Evolutionary conservation across 495 filamentous ascomycete species (phyloP).

Genomic region (Penicillium dipodomyicola): DNA sequence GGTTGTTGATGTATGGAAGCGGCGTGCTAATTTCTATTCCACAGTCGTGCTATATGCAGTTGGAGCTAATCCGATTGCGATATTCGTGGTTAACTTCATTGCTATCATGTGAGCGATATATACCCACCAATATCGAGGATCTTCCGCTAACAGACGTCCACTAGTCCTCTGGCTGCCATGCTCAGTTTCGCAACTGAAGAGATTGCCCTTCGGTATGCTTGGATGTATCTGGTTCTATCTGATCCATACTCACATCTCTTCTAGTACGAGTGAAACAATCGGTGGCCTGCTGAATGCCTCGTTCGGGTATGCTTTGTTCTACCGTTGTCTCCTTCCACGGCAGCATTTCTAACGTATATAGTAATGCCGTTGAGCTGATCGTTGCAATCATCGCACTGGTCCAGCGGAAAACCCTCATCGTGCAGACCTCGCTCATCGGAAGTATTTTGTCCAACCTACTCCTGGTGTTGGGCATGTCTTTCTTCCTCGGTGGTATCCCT

Average conservation of each 20-base stretch:
- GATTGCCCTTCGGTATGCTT: constrained; percentile 46
- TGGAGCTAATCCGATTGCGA: constrained; percentile 51
- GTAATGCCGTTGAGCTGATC: constrained; percentile 88
- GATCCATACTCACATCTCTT: constrained; percentile 4
- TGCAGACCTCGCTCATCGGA: constrained; percentile 89
- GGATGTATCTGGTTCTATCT: not conserved
- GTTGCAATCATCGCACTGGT: constrained; percentile 80
- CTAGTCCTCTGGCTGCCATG: constrained; percentile 53
- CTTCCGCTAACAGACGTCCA: not conserved
- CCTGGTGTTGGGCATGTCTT: constrained; percentile 89
- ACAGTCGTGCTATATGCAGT: constrained; percentile 66
- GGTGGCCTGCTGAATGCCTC: constrained; percentile 85
- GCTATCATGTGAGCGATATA: constrained; percentile 61
- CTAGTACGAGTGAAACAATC: constrained; percentile 68
- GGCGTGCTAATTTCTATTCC: constrained; percentile 11
- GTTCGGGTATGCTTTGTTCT: constrained; percentile 63
- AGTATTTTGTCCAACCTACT: constrained; percentile 90
- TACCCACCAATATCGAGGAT: not conserved
- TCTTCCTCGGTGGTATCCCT: constrained; percentile 82
- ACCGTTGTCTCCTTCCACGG: not conserved
- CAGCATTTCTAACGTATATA: constrained; percentile 16
- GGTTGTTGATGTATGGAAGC: not conserved
- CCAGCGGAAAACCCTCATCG: constrained; percentile 74
- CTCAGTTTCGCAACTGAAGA: constrained; percentile 56
- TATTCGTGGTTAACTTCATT: constrained; percentile 88